These are phyloP conservation scores for Trifolium fragiferum DNA, from an alignment of 306 rosid genomes.

Conservation along the genomic window DNA sequence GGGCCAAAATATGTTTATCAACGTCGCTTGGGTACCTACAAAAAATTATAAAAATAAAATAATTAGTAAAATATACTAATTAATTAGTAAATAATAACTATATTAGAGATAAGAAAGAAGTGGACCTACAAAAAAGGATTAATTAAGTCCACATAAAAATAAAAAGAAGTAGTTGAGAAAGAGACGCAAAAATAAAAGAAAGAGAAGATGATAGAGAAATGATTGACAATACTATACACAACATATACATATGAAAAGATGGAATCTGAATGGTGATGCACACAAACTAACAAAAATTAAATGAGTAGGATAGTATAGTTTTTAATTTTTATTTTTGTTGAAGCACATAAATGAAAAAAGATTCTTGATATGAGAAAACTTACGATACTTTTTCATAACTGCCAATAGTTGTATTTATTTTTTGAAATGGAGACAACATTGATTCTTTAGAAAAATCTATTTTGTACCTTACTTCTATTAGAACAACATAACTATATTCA, in stretches of 20 bases:
- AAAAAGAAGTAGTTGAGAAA: constrained; percentile 39
- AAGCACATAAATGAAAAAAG: constrained; percentile 43
- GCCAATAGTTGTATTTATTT: constrained; percentile 36
- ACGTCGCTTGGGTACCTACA: constrained; percentile 97
- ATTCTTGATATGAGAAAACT: constrained; percentile 38
- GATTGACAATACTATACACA: constrained; percentile 46
- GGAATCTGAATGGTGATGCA: constrained; percentile 75
- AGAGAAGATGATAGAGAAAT: constrained; percentile 36
- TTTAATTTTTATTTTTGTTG: constrained; percentile 23
- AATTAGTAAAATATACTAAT: background rate
- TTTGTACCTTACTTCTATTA: constrained; percentile 47
- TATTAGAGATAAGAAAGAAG: constrained; percentile 36
- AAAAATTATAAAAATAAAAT: constrained; percentile 13
- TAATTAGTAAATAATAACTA: background rate
- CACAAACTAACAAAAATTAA: constrained; percentile 66
- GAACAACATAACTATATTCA: background rate
- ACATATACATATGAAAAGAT: constrained; percentile 26
- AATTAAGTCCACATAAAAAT: constrained; percentile 37
- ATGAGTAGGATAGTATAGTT: constrained; percentile 9
- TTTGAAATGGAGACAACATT: constrained; percentile 38
- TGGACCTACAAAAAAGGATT: constrained; percentile 45
- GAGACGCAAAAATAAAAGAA: background rate
- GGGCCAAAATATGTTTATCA: constrained; percentile 91
- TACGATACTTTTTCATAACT: constrained; percentile 8
- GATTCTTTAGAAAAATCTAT: constrained; percentile 54